Evolutionary conservation across 2,329 filamentous ascomycete species (phyloP).

Genomic region (Blastomyces silverae): DNA sequence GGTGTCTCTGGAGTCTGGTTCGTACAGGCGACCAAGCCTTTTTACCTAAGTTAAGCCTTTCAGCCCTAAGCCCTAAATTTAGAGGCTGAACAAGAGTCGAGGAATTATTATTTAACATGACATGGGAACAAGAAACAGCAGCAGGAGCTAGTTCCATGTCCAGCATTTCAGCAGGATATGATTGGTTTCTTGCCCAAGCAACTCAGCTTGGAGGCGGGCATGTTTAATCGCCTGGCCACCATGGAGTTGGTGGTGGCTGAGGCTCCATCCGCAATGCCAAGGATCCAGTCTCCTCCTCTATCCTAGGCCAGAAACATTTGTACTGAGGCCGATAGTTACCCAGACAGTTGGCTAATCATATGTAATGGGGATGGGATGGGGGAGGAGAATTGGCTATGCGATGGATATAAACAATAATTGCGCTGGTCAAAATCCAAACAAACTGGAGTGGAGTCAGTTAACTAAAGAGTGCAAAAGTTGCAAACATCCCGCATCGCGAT

Average conservation of each 20-base stretch:
- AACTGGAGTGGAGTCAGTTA: background rate
- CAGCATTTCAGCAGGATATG: background rate
- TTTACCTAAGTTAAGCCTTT: background rate
- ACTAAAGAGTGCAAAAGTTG: background rate
- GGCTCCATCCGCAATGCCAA: background rate
- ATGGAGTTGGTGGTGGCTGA: background rate
- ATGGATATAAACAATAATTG: no score
- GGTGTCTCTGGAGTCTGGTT: background rate
- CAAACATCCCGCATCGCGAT: background rate
- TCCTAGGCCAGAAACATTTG: no score
- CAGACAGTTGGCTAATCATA: no score
- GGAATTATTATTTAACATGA: background rate
- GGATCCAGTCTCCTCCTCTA: no score
- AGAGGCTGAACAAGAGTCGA: background rate
- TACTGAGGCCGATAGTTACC: no score
- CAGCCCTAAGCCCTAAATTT: conserved; percentile 7
- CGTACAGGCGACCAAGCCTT: no score
- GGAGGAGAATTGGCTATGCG: no score
- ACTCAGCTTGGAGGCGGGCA: background rate
- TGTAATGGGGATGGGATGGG: no score
- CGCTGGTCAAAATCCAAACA: no score
- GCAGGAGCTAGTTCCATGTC: background rate
- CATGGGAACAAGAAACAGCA: background rate
- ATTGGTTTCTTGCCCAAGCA: background rate
- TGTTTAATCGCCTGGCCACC: background rate